Conservation (phyloP, 805 yeast species). For the Zygosaccharomyces rouxii region DNA sequence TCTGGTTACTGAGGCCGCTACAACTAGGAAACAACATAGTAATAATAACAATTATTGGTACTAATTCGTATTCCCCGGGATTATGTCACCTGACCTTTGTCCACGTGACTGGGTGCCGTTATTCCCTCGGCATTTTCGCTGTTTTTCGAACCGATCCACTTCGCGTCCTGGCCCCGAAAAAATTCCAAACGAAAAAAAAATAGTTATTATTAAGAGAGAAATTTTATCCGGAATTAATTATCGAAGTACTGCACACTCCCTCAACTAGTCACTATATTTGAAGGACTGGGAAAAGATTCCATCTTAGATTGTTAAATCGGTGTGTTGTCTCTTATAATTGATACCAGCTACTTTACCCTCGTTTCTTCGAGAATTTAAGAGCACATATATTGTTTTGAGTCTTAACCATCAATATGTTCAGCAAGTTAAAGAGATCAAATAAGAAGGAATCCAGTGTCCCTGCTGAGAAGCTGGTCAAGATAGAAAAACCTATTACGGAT, state of each 20-base stretch:
- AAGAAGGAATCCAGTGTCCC: conserved; percentile 23
- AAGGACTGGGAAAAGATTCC: too few species aligned
- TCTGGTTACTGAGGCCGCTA: too few species aligned
- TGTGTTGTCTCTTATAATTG: not conserved
- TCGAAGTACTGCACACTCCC: not conserved
- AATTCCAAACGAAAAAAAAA: not conserved
- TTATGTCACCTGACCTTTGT: not conserved
- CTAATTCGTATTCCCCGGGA: not conserved
- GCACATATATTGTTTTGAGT: not conserved
- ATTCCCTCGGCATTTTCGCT: not conserved
- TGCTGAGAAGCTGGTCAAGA: conserved; percentile 30
- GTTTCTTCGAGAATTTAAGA: not conserved
- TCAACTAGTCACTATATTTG: not conserved
- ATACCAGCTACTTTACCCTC: not conserved
- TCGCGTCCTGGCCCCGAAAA: conserved; percentile 1
- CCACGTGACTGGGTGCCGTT: not conserved
- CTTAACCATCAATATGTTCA: conserved; percentile 19
- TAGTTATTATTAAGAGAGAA: conserved; percentile 1
- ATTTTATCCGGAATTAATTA: not conserved
- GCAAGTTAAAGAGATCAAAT: conserved; percentile 17
- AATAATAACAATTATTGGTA: too few species aligned
- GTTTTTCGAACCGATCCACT: conserved; percentile 1
- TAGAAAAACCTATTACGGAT: conserved; percentile 48
- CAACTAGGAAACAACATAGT: too few species aligned
- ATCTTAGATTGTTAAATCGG: not conserved